Evolutionary conservation across 148 eudicot species (phyloP).

Genomic region (Dianthus caryophyllus): DNA sequence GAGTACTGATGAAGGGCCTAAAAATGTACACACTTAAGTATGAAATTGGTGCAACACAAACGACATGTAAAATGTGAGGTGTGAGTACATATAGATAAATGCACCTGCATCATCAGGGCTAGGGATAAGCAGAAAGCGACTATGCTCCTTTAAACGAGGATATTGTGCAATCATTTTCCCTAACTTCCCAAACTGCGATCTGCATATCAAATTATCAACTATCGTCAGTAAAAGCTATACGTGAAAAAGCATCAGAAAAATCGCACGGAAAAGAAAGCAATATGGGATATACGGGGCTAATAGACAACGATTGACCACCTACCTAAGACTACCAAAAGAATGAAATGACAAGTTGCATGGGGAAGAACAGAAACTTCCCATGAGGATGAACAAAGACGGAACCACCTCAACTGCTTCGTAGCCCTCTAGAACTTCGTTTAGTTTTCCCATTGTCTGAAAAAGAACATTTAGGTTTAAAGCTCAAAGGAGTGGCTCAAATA

Average conservation of each 20-base stretch:
- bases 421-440: slow-evolving; percentile 62
- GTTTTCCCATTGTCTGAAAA: slow-evolving; percentile 75
- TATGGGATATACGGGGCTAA: not conserved
- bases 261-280: not conserved
- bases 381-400: slow-evolving; percentile 90
- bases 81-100: slow-evolving; percentile 5
- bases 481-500: slow-evolving; percentile 12
- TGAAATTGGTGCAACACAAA: slow-evolving; percentile 10
- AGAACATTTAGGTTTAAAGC: slow-evolving; percentile 26
- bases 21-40: slow-evolving; percentile 4
- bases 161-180: slow-evolving; percentile 76
- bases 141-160: slow-evolving; percentile 61
- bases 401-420: slow-evolving; percentile 83
- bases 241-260: not conserved
- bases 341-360: slow-evolving; percentile 81
- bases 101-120: slow-evolving; percentile 87
- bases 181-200: slow-evolving; percentile 78
- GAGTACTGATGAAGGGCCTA: slow-evolving; percentile 87
- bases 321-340: slow-evolving; percentile 71
- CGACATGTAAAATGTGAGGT: not conserved
- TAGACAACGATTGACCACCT: slow-evolving; percentile 20
- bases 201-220: slow-evolving; percentile 25
- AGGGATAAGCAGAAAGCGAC: slow-evolving; percentile 81
- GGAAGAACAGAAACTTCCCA: slow-evolving; percentile 89
- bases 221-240: slow-evolving; percentile 8